Evolutionary conservation across 75 land plant species (phyloP).

Genomic region (Azolla pinnata): DNA sequence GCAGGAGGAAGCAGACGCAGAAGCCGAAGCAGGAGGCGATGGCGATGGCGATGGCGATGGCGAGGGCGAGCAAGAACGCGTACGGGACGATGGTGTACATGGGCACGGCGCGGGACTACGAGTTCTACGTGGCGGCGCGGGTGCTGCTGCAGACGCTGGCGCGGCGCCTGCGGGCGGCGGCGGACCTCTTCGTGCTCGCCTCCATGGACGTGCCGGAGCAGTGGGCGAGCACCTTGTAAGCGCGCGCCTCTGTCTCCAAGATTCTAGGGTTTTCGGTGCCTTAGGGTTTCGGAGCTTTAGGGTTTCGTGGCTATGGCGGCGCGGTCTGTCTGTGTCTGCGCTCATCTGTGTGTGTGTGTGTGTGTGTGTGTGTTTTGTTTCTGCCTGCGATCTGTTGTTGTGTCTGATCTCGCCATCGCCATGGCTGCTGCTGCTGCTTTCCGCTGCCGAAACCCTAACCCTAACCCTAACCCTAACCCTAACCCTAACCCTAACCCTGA

Average conservation of each 20-base stretch:
- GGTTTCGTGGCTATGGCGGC: background rate
- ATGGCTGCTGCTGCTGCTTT: background rate
- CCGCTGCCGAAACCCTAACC: no score
- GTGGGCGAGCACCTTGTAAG: conserved; percentile 58
- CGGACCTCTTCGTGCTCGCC: conserved; percentile 87
- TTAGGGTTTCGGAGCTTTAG: background rate
- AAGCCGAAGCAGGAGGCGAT: background rate
- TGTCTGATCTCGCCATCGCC: background rate
- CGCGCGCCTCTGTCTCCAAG: background rate
- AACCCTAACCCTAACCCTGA: no score
- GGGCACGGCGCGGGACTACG: conserved; percentile 97
- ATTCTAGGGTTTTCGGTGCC: background rate
- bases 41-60: background rate
- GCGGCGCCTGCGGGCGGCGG: conserved; percentile 40
- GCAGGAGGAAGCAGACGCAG: background rate
- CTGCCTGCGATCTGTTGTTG: background rate
- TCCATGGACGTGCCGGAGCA: conserved; percentile 51
- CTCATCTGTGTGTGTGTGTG: no score
- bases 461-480: no score
- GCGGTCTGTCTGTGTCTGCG: no score
- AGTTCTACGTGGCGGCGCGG: conserved; percentile 77
- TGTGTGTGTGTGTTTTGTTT: no score
- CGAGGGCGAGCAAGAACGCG: conserved; percentile 42
- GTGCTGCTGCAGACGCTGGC: conserved; percentile 66
- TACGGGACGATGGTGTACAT: conserved; percentile 93